Evolutionary conservation across 345 rosid genomes (phyloP), one percentile per base, ranked within the genome.

Genomic region (Boechera divaricarpa): DNA sequence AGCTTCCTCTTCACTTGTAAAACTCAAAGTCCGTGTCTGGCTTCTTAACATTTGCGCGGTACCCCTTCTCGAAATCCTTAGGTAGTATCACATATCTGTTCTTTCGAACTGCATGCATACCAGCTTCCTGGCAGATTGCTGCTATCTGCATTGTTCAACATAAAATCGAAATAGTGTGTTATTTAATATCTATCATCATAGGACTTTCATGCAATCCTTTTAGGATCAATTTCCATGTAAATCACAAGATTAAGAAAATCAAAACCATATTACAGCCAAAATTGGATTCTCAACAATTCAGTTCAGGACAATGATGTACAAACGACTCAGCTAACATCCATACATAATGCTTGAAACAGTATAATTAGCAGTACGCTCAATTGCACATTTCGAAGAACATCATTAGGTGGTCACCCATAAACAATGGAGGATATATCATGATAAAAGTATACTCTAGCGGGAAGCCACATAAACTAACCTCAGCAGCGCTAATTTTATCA

Each of bases 401-500:
- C 47, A 67, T 38, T 48, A 72, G 44, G 57, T 42, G 44, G 57
- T n/a, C 33, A 53, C 21, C n/a, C 24, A 56, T 1, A 21, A 28
- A 70, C 58, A 12, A 33, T 21, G 31, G 57, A 52, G 26, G 63
- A 39, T 41, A 18, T 5, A 56, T 49, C 15, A 29, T 12, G 10
- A 12, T 9, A 32, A 26, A 53, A 28, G 15, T 5, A 24, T 60
- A 18, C 5, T 54, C 26, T 16, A 33, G 21, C 12, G 10, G 55
- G 49, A 51, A 53, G 53, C n/a, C n/a, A n/a, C n/a, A n/a, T n/a
- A 52, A 69, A 86, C 93, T 66, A 75, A 95, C 99, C 96, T 95
- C 99, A 47, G 99, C 98, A 84, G 99, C 99, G 73, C 99, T 95
- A 69, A 95, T 95, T 88, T 92, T 95, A 78, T 95, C 99, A 7